Conservation (phyloP, 2,329 filamentous ascomycete species). For the Venturia asperata region DNA sequence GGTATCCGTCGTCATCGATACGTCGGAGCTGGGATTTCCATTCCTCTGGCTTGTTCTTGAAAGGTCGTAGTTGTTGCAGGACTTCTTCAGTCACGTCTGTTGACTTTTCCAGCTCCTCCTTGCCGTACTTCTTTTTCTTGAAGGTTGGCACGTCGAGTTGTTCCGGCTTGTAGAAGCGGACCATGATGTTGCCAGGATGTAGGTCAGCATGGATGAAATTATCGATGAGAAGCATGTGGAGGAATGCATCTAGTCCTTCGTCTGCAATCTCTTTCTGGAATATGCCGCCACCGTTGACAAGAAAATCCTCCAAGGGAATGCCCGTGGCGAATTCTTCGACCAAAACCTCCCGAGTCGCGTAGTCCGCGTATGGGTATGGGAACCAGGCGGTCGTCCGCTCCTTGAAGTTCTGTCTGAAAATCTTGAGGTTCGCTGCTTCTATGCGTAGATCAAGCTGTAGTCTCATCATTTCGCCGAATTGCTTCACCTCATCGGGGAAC, state of each 20-base stretch:
- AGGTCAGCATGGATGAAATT: conserved; percentile 97
- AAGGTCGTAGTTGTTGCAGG: conserved; percentile 68
- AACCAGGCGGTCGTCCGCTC: conserved; percentile 91
- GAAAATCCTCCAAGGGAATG: conserved; percentile 81
- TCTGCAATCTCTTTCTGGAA: conserved; percentile 93
- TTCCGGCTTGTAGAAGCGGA: conserved; percentile 86
- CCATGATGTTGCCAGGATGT: conserved; percentile 98
- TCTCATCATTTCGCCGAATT: conserved; percentile 98
- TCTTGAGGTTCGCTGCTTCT: conserved; percentile 80
- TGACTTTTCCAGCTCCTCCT: conserved; percentile 37
- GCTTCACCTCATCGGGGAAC: conserved; percentile 82
- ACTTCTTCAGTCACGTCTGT: conserved; percentile 83
- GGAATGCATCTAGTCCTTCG: conserved; percentile 88
- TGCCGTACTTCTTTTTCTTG: conserved; percentile 1
- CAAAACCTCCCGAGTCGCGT: conserved; percentile 84
- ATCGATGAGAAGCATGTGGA: conserved; percentile 93
- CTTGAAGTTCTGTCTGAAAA: conserved; percentile 86
- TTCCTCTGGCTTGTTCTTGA: conserved; percentile 55
- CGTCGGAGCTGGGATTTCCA: conserved; percentile 70
- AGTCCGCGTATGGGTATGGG: conserved; percentile 86
- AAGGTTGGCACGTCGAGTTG: conserved; percentile 55
- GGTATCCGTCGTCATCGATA: conserved; percentile 80
- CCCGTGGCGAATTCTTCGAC: conserved; percentile 95
- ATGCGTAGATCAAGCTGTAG: conserved; percentile 94
- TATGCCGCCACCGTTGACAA: conserved; percentile 83